These are phyloP conservation scores for Beauveria caledonica DNA, from an alignment of 2,329 filamentous ascomycete species.

Conservation along the genomic window DNA sequence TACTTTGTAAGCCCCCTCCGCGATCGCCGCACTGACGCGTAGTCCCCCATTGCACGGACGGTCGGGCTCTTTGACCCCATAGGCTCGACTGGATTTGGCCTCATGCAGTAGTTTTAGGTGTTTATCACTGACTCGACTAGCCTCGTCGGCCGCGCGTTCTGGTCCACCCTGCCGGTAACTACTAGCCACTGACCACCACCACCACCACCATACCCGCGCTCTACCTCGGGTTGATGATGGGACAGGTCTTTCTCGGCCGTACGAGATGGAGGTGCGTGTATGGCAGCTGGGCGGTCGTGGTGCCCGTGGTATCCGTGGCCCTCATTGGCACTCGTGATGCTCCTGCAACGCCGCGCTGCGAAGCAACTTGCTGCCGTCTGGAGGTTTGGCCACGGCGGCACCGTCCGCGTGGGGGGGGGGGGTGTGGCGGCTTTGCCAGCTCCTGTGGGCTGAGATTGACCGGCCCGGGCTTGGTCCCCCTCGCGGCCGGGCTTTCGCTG, in stretches of 20 bases:
- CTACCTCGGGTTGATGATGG: constrained; percentile 24
- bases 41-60: constrained; percentile 18
- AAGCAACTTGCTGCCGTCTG: neutral
- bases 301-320: constrained; percentile 25
- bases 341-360: constrained; percentile 23
- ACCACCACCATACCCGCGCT: constrained; percentile 25
- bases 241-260: constrained; percentile 26
- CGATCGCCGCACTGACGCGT: no score
- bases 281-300: constrained; percentile 32
- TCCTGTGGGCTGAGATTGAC: constrained; percentile 26
- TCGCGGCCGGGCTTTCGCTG: constrained; percentile 25
- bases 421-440: constrained; percentile 17
- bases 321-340: constrained; percentile 24
- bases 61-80: constrained; percentile 54
- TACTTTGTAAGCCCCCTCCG: constrained; percentile 32
- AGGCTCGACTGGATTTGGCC: constrained; percentile 32
- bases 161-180: constrained; percentile 51
- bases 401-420: neutral
- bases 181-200: no score
- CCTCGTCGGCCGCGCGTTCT: constrained; percentile 51
- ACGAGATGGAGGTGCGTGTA: constrained; percentile 34
- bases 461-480: constrained; percentile 23
- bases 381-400: neutral
- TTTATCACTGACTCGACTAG: constrained; percentile 56
- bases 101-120: constrained; percentile 33